A percentile compares a stretch with the other conserved stretches of the same genome.
These are phyloP conservation scores for Discostella stelligera DNA, from an alignment of 352 stramenopile species.

Conservation along the genomic window DNA sequence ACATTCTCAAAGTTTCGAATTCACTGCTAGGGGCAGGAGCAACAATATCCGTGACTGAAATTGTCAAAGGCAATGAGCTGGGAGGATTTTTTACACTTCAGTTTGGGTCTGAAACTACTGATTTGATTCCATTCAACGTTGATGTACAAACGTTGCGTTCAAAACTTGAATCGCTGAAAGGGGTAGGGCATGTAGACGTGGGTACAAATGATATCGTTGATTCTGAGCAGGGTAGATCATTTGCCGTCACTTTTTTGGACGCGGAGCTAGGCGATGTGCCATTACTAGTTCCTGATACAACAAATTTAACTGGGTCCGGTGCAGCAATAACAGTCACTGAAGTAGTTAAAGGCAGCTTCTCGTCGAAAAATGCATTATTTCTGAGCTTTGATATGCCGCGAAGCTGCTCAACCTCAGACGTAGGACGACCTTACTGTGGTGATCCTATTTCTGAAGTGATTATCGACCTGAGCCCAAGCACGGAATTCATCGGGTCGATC, in stretches of 20 bases:
- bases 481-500: constrained; percentile 35
- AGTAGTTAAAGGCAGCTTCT: constrained; percentile 84
- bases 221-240: constrained; percentile 72
- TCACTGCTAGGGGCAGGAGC: constrained; percentile 76
- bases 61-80: constrained; percentile 85
- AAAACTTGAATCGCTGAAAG: constrained; percentile 83
- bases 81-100: constrained; percentile 87
- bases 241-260: constrained; percentile 77
- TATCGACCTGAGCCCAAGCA: constrained; percentile 49
- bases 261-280: constrained; percentile 85
- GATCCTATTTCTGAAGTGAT: constrained; percentile 50
- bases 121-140: constrained; percentile 83
- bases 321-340: constrained; percentile 83
- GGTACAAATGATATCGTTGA: constrained; percentile 37
- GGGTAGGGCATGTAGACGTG: constrained; percentile 70
- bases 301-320: constrained; percentile 78
- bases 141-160: constrained; percentile 85
- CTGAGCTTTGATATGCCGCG: constrained; percentile 72
- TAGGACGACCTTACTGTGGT: constrained; percentile 61
- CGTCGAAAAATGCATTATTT: constrained; percentile 55
- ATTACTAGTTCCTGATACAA: constrained; percentile 75
- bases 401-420: constrained; percentile 71
- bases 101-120: constrained; percentile 86
- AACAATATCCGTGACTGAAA: constrained; percentile 78
- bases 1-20: constrained; percentile 49